These are phyloP conservation scores for Leptodontidium sp. DNA, from an alignment of 2,329 filamentous ascomycete genomes.

Conservation along the genomic window DNA sequence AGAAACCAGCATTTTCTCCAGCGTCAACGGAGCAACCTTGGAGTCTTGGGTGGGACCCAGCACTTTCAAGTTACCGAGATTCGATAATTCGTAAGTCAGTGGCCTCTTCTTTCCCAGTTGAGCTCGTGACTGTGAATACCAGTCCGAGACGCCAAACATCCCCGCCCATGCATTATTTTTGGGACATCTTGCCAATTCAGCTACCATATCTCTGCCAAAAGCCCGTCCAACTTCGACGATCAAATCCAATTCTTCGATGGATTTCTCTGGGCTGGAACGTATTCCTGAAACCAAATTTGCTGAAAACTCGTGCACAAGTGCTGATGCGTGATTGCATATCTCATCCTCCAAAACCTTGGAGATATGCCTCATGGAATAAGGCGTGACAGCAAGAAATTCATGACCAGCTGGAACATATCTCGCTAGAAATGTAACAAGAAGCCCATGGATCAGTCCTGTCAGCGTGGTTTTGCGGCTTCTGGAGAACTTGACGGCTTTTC, in stretches of 20 bases:
- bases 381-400: slow-evolving; percentile 13
- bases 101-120: slow-evolving; percentile 18
- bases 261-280: not conserved
- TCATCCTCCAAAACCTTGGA: slow-evolving; percentile 10
- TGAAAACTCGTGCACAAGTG: slow-evolving; percentile 6
- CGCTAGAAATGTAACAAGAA: slow-evolving; percentile 12
- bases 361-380: slow-evolving; percentile 11
- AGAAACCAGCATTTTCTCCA: slow-evolving; percentile 12
- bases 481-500: not conserved
- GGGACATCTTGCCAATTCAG: slow-evolving; percentile 10
- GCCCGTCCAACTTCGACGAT: slow-evolving; percentile 4
- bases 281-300: not conserved
- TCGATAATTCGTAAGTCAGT: slow-evolving; percentile 13
- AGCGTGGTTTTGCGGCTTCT: slow-evolving; percentile 9
- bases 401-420: slow-evolving; percentile 12
- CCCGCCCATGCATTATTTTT: slow-evolving; percentile 13
- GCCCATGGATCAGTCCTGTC: slow-evolving; percentile 12
- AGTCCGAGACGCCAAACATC: slow-evolving; percentile 19
- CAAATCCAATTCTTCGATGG: not conserved
- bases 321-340: slow-evolving; percentile 18
- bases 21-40: not conserved
- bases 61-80: not conserved
- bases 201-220: slow-evolving; percentile 14
- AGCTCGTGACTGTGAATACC: slow-evolving; percentile 15
- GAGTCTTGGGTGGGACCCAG: not conserved